phyloP scores from a whole-genome alignment of 495 filamentous ascomycete genomes.

The Geoglossum glabrum region DNA sequence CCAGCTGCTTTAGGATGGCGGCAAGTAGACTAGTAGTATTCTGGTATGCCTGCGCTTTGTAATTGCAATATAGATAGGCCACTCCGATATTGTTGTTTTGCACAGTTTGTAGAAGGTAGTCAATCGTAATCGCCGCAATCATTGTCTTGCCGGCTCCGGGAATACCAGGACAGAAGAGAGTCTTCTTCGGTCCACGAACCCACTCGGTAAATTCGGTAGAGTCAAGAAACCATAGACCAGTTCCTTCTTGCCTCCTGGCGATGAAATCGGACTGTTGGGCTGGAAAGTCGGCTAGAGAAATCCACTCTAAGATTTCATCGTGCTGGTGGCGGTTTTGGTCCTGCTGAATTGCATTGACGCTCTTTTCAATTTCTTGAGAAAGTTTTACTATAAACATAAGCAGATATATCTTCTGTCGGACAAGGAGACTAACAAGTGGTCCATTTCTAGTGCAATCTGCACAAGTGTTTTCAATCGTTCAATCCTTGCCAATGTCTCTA shows the following conservation, averaged over 20 bases:
- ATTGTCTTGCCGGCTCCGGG: too few species aligned
- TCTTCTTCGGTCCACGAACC: too few species aligned
- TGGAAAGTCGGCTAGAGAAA: neutral
- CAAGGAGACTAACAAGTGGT: conserved; percentile 7
- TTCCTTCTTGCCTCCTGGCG: neutral
- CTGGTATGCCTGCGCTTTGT: neutral
- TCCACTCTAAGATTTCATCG: neutral
- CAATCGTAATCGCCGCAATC: too few species aligned
- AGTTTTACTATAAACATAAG: neutral
- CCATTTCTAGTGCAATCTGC: conserved; percentile 5
- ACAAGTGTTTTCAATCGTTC: conserved; percentile 5
- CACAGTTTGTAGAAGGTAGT: neutral
- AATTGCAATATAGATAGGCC: neutral
- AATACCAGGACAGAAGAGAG: too few species aligned
- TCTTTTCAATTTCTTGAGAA: neutral
- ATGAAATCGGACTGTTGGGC: neutral
- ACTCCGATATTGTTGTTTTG: neutral
- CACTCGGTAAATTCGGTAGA: neutral
- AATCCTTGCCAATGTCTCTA: conserved; percentile 3
- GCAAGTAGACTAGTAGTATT: neutral
- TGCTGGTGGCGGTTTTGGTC: neutral
- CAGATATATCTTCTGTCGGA: neutral
- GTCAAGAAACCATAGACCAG: conserved; percentile 1
- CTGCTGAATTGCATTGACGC: neutral
- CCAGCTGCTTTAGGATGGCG: neutral